Base-by-base conservation (phyloP, 805 yeast species). In the Saccharomycopsis sp. region DNA sequence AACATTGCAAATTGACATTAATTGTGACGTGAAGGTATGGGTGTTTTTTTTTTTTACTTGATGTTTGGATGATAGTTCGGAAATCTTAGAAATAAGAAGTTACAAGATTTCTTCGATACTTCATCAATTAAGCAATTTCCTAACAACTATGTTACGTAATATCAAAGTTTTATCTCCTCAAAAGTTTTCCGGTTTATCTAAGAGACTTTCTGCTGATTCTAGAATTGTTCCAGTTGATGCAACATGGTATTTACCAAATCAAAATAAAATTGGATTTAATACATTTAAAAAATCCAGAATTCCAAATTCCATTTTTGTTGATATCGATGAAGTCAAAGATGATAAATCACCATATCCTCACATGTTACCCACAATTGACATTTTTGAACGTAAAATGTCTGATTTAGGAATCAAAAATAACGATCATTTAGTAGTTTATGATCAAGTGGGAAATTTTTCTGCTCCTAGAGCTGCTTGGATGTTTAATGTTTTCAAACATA, bases 381-480 rank as follows among this genome's bases (percentile, higher is more conserved):
- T 64, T 3, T 89, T 86, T 58, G 72, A 73, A 38, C 35, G 52
- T 4, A 68, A 72, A 1, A 64, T 78, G 50, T 59, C 70, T 9
- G 53, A 68, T 13, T 57, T 85, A 44, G 92, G 92, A 1, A 53
- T 84, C 21, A 48, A 53, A 3, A 61, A 61, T 20, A 60, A 64
- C 37, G 92, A 88, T 49, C 61, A 65, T 12, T 55, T 92, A 30
- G 79, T 92, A 9, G 74, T 92, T 10, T 92, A 92, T 57, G 98
- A 92, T 59, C 76, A 77, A 49, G 69, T 71, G 36, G 95, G 95
- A 2, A 77, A 82, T 47, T 86, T 89, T 57, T 78, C 94, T 31
- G 76, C 88, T 2, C 95, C 96, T 29, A 70, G 98, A 49, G 94
- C 83, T 14, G 88, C 87, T 0, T 92, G 96, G 96, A 85, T 88